Evolutionary conservation across 2,329 filamentous ascomycete species (phyloP), one percentile per base, ranked within the genome.

Genomic region (Pseudogymnoascus sp.): DNA sequence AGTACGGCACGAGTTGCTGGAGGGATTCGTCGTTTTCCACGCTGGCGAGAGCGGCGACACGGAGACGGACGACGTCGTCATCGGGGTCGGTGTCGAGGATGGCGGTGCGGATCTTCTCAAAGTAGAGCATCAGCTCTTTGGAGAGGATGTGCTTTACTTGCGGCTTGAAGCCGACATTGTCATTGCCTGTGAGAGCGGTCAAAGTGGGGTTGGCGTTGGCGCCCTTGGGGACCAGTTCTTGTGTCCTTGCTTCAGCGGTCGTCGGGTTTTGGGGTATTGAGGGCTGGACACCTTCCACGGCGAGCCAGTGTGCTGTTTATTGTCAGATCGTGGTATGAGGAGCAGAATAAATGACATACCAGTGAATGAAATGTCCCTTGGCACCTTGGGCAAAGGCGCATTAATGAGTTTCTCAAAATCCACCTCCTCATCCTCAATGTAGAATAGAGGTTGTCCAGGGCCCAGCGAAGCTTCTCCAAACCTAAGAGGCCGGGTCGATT

Each of bases 391-490:
- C 69, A 99, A 78, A 4, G 95, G 91, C 68, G 92, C 92, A 78
- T 99, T 99, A 75, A 99, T 97, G 69, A 99, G 81, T 80, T 98
- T 98, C 79, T 99, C 95, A 74, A 99, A 98, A 77, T 99, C 95
- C 63, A 98, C 89, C 79, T 99, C 95, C 74, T 99, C 95, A 75
- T 99, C 95, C 73, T 99, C 95, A 39, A 99, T 90, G 75, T 99
- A 99, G 77, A 93, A 99, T 21, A 99, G 80, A 62, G 93, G 92
- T 77, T 99, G 95, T 8, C 93, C 93, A 13, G 93, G 92, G 0
- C 95, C 95, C 66, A 99, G 80, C 65, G 90, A 96, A 2, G 95
- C 95, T 77, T 99, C 95, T 62, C 95, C 95, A 73, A 96, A 99
- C 63, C 90, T 85, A 71, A 99, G 79, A 25, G 93, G 91, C 62